Evolutionary conservation across 2,329 filamentous ascomycete genomes (phyloP), one percentile per base, ranked within the genome.

Genomic region (Furcasterigmium furcatum): DNA sequence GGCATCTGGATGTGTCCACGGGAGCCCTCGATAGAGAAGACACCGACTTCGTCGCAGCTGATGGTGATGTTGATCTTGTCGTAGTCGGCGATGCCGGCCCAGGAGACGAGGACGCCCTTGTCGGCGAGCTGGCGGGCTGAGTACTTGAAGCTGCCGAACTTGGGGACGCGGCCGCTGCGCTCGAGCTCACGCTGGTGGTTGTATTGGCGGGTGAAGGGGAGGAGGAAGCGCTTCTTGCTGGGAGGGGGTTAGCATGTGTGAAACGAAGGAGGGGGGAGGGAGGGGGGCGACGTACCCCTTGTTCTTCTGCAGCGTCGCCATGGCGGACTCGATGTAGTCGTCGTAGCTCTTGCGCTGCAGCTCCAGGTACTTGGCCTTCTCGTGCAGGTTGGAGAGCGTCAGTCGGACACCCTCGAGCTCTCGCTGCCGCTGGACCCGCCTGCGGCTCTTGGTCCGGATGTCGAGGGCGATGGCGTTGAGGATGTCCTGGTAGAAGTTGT

Each of bases 81-180:
- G 85, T 87, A 96, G 63, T 96, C 88, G 13, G 77, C 74, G 55
- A 92, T 90, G 27, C 91, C 91, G 46, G 82, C 80, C 91, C 94
- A 97, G n/a, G 83, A 79, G 25, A 99, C 88, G 14, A 99, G 76
- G 7, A 97, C 94, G 44, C 94, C 94, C 71, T 96, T 96, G 61
- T 97, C 92, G 3, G 85, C 85, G 8, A 99, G 81, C 41, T 87
- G 85, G 43, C 91, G 86, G 4, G 90, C 91, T 45, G 88, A 92
- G 73, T 99, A 99, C 72, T 97, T 97, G 82, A 87, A 99, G 30
- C 88, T 95, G 52, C 95, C 94, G 62, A 99, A 99, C 64, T 96
- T 96, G 66, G 95, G 95, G 44, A 52, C 89, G 41, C 92, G 89
- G 22, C 94, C 94, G 8, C 87, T 87, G 47, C 90, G 87, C 62